These are phyloP conservation scores for Serendipita indica DNA, from an alignment of 768 basidiomycete genomes.

Conservation along the genomic window DNA sequence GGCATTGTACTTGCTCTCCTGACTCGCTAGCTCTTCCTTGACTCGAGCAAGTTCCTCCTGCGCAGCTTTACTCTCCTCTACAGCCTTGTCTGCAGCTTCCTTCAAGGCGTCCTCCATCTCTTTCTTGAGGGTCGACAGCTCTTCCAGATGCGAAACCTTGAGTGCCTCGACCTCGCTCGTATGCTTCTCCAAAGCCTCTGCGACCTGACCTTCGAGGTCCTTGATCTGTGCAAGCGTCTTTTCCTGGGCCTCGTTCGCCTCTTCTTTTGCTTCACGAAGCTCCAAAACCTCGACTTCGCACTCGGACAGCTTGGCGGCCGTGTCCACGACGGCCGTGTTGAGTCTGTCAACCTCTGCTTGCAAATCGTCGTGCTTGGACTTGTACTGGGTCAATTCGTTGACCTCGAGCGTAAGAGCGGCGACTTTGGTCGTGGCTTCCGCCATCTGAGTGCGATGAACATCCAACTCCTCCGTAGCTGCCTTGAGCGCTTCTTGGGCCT, in stretches of 20 bases:
- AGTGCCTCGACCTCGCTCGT: slow-evolving; percentile 27
- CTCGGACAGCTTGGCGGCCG: slow-evolving; percentile 55
- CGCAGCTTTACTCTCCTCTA: slow-evolving; percentile 31
- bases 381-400: slow-evolving; percentile 1
- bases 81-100: slow-evolving; percentile 40
- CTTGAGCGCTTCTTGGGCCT: background rate
- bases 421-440: slow-evolving; percentile 18
- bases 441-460: slow-evolving; percentile 33
- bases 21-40: slow-evolving; percentile 34
- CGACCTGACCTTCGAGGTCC: slow-evolving; percentile 39
- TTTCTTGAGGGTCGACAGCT: slow-evolving; percentile 30
- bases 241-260: slow-evolving; percentile 42
- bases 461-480: slow-evolving; percentile 29
- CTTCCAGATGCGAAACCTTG: slow-evolving; percentile 31
- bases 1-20: slow-evolving; percentile 51
- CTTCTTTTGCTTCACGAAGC: slow-evolving; percentile 54
- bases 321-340: slow-evolving; percentile 54
- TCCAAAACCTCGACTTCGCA: slow-evolving; percentile 71
- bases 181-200: slow-evolving; percentile 31
- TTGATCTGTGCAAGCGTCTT: slow-evolving; percentile 33
- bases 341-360: slow-evolving; percentile 36
- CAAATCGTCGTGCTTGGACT: slow-evolving; percentile 25
- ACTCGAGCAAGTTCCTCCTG: slow-evolving; percentile 33
- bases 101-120: slow-evolving; percentile 33
- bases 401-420: slow-evolving; percentile 13